These are phyloP conservation scores for Ophiostoma triangulosporum DNA, from an alignment of 2,329 filamentous ascomycete genomes.

Conservation along the genomic window DNA sequence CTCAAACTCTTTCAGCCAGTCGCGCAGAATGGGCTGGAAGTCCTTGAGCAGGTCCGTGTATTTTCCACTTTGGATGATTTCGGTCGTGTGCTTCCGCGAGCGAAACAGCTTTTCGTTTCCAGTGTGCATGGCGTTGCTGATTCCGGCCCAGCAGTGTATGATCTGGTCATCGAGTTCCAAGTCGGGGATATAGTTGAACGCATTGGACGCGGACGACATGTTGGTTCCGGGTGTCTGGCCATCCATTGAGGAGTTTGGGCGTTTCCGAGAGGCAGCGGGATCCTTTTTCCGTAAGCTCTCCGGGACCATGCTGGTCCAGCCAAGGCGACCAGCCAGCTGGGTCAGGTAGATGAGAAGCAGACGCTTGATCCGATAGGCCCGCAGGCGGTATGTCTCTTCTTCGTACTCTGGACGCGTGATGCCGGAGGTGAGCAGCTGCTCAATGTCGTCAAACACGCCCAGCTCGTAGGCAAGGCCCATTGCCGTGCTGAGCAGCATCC, in stretches of 20 bases:
- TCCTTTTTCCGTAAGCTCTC: conserved; percentile 46
- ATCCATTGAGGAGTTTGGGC: conserved; percentile 4
- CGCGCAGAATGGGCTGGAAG: conserved; percentile 62
- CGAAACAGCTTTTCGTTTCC: conserved; percentile 82
- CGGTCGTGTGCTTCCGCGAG: conserved; percentile 74
- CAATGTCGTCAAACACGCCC: conserved; percentile 86
- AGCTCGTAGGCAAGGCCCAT: conserved; percentile 86
- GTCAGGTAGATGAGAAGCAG: conserved; percentile 83
- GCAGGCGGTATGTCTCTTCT: conserved; percentile 62
- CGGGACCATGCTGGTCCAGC: conserved; percentile 88
- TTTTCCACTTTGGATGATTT: conserved; percentile 72
- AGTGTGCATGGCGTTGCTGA: conserved; percentile 83
- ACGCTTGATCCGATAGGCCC: conserved; percentile 70
- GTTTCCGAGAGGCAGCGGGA: conserved; percentile 31
- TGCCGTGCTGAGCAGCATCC: conserved; percentile 90
- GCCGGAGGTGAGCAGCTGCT: conserved; percentile 48
- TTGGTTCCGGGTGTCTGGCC: conserved; percentile 48
- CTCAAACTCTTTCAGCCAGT: conserved; percentile 76
- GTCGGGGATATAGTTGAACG: conserved; percentile 54
- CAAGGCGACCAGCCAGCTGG: conserved; percentile 83
- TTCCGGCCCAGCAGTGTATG: conserved; percentile 83
- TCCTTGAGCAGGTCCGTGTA: conserved; percentile 72
- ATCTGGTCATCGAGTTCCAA: conserved; percentile 55
- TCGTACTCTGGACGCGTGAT: conserved; percentile 54
- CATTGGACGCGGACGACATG: conserved; percentile 39